phyloP scores from a whole-genome alignment of 805 yeast species.

The Wickerhamiella alocasiicola region DNA sequence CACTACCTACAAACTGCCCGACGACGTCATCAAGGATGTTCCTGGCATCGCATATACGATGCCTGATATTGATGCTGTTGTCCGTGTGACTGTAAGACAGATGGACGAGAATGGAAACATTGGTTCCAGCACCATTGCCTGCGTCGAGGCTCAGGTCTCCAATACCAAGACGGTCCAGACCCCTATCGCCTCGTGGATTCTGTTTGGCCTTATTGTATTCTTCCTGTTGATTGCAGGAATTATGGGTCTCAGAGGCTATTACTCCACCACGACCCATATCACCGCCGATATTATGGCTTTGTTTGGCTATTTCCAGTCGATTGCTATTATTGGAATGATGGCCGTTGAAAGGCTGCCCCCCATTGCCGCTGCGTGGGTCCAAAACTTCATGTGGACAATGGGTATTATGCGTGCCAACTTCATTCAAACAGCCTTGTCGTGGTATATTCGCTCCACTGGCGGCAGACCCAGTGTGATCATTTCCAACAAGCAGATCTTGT shows the following conservation, averaged over 20 bases:
- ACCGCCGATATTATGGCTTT: slow-evolving; percentile 92
- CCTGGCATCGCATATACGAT: slow-evolving; percentile 81
- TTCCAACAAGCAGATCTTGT: slow-evolving; percentile 47
- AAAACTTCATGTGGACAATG: slow-evolving; percentile 92
- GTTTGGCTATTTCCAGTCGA: slow-evolving; percentile 84
- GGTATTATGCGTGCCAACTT: slow-evolving; percentile 70
- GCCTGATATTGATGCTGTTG: slow-evolving; percentile 92
- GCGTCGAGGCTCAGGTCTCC: slow-evolving; percentile 76
- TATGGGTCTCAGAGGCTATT: slow-evolving; percentile 76
- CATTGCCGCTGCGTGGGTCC: slow-evolving; percentile 96
- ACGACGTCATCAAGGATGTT: slow-evolving; percentile 34
- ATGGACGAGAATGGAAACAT: slow-evolving; percentile 30
- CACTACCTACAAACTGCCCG: slow-evolving; percentile 36
- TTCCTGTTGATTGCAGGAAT: slow-evolving; percentile 82
- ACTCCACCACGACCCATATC: slow-evolving; percentile 82
- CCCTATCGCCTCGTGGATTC: slow-evolving; percentile 87
- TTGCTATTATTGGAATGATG: slow-evolving; percentile 91
- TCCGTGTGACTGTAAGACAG: slow-evolving; percentile 54
- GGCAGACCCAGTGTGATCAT: slow-evolving; percentile 73
- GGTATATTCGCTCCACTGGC: slow-evolving; percentile 50
- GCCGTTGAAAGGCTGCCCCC: slow-evolving; percentile 90
- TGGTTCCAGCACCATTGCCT: slow-evolving; percentile 49
- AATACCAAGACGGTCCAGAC: slow-evolving; percentile 94
- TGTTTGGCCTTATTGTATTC: slow-evolving; percentile 73
- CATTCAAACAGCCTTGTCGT: slow-evolving; percentile 41